Base-by-base conservation (phyloP, 2,329 filamentous ascomycete genomes). In the Coniochaeta sp. region DNA sequence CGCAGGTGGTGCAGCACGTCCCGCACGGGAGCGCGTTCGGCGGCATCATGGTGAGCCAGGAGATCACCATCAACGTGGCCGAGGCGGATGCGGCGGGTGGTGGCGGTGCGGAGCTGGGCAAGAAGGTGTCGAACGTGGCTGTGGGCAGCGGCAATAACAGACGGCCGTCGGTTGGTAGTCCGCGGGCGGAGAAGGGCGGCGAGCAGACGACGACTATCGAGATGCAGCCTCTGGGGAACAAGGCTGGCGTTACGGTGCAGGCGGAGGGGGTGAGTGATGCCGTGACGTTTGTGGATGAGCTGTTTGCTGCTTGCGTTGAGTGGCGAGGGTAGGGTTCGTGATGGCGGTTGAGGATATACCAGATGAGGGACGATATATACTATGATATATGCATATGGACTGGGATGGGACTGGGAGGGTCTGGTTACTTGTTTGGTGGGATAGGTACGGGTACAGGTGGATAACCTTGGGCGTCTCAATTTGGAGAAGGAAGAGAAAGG, bases 11-110 rank as follows among this genome's bases (percentile, higher is more conserved):
- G 14, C 45, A 56, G 3, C 50, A 54, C 35, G 52, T 35, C 53
- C 48, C n/a, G n/a, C n/a, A n/a, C 49, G 52, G 26, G 48, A 54
- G 5, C 55, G 56, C 62, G 8, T 71, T 74, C 48, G 79, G 80
- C 6, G 79, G 81, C 20, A 85, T 85, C 61, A 77, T 83, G 70
- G 76, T 85, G 6, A 80, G 78, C 22, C 78, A 82, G 55, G 79
- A 85, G 58, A 77, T 85, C 51, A 77, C 75, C 7, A 75, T 85
- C n/a, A 74, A 81, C 47, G 68, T 65, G 6, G 64, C 67, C 26
- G 61, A 66, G 20, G 56, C 57, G 2, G 53, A 52, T 1, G 60
- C 60, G 0, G 61, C 64, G 22, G 33, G 61, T 26, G 56, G 57
- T 8, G 61, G 63, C 14, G 56, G 59, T 22, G 52, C 32, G 52